phyloP scores from a whole-genome alignment of 176 grass and related monocot genomes.

The Oryza australiensis region DNA sequence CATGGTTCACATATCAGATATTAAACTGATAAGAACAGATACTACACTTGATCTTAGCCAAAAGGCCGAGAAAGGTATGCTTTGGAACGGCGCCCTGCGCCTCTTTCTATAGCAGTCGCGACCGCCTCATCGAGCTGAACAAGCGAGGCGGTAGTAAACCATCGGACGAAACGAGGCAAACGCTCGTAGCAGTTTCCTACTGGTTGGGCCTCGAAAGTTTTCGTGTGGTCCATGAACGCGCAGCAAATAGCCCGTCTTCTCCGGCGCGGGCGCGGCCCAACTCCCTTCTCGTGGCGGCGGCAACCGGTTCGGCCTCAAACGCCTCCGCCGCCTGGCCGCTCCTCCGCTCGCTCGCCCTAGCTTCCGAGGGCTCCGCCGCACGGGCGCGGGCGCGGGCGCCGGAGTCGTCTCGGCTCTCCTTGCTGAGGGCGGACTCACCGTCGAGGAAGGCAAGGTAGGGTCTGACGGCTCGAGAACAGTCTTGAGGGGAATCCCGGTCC shows the following conservation, averaged over 20 bases:
- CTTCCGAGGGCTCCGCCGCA: background rate
- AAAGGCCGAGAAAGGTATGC: constrained; percentile 75
- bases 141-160: background rate
- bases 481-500: background rate
- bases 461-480: background rate
- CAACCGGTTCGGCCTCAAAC: background rate
- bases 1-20: constrained; percentile 75
- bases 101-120: background rate
- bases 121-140: background rate
- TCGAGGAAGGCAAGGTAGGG: background rate
- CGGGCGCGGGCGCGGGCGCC: no score
- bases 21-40: constrained; percentile 88
- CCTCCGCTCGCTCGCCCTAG: background rate
- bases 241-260: background rate
- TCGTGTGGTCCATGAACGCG: background rate
- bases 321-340: background rate
- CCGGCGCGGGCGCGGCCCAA: background rate
- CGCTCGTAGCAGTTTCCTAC: background rate
- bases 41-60: constrained; percentile 81
- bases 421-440: background rate
- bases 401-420: background rate
- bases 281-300: background rate
- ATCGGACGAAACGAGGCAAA: background rate
- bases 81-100: background rate
- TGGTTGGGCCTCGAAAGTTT: background rate